Base-by-base conservation (phyloP, 164 flowering plant genomes). In the Tinospora cordifolia region DNA sequence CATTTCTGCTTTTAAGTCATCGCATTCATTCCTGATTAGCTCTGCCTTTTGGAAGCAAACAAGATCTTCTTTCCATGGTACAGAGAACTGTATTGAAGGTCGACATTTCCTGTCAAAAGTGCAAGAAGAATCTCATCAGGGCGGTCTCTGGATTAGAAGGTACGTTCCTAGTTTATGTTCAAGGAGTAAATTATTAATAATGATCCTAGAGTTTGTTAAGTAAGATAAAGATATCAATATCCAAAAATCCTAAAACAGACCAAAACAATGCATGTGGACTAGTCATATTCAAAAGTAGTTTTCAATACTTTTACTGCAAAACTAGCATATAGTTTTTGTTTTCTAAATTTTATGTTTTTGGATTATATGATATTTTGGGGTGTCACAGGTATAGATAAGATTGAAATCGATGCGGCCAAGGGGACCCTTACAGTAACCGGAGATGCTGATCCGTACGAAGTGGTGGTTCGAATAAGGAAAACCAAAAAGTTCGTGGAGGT, bases 31-130 rank as follows among this genome's bases (percentile, higher is more conserved):
- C 22, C 62, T 51, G 19, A 46, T 67, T 10, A 30, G n/a, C 25
- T 40, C 65, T 41, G 19, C 13, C 22, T 30, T 6, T 0, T 67
- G 26, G 30, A 44, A 25, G 58, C 27, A 24, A 64, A 30, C 8
- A 64, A 51, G 64, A 54, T 17, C 30, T 51, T 26, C 79, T 24
- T 51, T 26, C 79, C 69, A 85, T 86, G 92, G 91, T 83, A 24
- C 82, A 79, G 6, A 89, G 67, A 59, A 89, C 88, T 25, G 95
- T 87, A 0, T 69, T 89, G 80, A 87, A 85, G 81, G 87, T 89
- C 57, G 77, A 84, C 66, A 67, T 86, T 62, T 76, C 84, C 9
- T 84, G 89, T 80, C 71, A 62, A 11, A 87, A 86, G 81, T 86
- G 91, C 85, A 86, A 79, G 86, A 82, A 73, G 81, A 79, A 86